These are phyloP conservation scores for Rhodotorula babjevae DNA, from an alignment of 768 basidiomycete genomes.

Conservation along the genomic window DNA sequence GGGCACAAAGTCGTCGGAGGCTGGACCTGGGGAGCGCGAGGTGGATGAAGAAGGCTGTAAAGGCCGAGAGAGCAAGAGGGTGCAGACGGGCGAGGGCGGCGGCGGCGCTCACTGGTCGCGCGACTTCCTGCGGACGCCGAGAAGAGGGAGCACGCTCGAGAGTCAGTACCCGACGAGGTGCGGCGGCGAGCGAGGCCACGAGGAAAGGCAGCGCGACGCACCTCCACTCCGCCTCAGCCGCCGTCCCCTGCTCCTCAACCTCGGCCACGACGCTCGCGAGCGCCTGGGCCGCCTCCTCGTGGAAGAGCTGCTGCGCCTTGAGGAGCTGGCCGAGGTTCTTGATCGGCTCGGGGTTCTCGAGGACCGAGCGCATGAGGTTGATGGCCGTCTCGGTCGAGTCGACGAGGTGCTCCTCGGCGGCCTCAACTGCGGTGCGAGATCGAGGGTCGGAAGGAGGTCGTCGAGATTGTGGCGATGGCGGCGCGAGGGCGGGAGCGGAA, in stretches of 20 bases:
- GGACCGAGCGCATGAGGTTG: slow-evolving; percentile 56
- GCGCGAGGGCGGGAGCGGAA: neutral
- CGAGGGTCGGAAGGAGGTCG: too few species aligned
- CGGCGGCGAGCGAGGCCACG: neutral
- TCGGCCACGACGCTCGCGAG: slow-evolving; percentile 13
- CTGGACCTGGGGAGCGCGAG: too few species aligned
- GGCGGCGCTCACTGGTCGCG: slow-evolving; percentile 4
- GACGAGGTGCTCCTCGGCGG: slow-evolving; percentile 75
- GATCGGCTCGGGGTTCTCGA: slow-evolving; percentile 95
- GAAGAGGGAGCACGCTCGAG: neutral
- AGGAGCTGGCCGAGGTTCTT: slow-evolving; percentile 87
- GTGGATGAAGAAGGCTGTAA: too few species aligned
- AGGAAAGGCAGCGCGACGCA: neutral
- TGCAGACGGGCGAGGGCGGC: too few species aligned
- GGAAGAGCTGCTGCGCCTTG: slow-evolving; percentile 66
- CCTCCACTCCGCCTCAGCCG: slow-evolving; percentile 23
- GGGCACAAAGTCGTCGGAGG: too few species aligned
- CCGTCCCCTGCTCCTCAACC: slow-evolving; percentile 44
- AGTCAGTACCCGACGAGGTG: neutral
- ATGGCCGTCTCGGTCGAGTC: slow-evolving; percentile 83
- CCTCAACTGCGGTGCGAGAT: slow-evolving; percentile 46
- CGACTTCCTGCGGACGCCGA: slow-evolving; percentile 6
- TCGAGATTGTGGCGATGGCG: too few species aligned
- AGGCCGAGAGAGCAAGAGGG: too few species aligned
- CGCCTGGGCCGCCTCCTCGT: slow-evolving; percentile 49